These are phyloP conservation scores for Ormosia semicastrata DNA, from an alignment of 306 rosid species.

Conservation along the genomic window DNA sequence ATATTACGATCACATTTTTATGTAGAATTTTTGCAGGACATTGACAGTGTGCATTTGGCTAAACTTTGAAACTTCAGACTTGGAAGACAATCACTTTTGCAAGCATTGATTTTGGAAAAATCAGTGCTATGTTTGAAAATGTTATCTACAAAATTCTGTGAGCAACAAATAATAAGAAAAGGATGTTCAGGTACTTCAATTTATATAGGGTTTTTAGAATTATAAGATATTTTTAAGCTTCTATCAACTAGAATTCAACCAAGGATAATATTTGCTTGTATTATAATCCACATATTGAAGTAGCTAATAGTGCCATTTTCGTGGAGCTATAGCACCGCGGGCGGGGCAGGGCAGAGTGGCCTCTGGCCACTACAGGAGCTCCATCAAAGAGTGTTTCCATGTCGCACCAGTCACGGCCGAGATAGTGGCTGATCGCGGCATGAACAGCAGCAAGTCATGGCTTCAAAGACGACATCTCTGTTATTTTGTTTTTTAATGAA, in stretches of 20 bases:
- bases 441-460: neutral
- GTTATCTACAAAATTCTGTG: neutral
- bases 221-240: neutral
- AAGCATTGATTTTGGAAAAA: neutral
- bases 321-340: neutral
- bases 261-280: neutral
- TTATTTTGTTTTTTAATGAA: too few species aligned
- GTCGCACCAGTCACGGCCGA: neutral
- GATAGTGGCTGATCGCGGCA: neutral
- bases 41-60: neutral
- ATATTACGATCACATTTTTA: neutral
- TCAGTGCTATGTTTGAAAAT: neutral
- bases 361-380: neutral
- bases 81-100: neutral
- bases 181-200: neutral
- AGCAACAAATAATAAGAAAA: neutral
- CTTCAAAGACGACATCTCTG: neutral
- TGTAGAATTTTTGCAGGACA: neutral
- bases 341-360: neutral
- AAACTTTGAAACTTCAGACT: neutral
- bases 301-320: neutral
- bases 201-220: neutral
- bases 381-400: neutral
- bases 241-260: neutral
- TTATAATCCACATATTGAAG: neutral